Evolutionary conservation across 495 filamentous ascomycete species (phyloP).

Genomic region (Chaetomidium leptoderma): DNA sequence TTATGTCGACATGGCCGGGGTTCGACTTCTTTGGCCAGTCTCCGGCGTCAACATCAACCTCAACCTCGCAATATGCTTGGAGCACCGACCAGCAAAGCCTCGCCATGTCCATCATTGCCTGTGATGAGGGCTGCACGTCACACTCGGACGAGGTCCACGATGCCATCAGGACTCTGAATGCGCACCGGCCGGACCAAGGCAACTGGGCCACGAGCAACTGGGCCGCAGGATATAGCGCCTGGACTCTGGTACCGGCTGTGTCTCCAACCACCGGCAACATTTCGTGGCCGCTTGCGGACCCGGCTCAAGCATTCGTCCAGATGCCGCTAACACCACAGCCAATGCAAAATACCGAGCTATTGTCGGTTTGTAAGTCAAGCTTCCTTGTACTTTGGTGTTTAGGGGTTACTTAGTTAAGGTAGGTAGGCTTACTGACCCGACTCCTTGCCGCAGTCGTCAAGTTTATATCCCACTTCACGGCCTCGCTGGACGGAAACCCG

Average conservation of each 20-base stretch:
- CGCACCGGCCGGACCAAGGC: conserved; percentile 16
- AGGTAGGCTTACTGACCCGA: neutral
- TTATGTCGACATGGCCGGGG: conserved; percentile 20
- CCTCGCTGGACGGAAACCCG: conserved; percentile 37
- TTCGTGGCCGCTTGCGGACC: conserved; percentile 15
- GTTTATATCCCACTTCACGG: conserved; percentile 49
- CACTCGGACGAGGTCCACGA: conserved; percentile 33
- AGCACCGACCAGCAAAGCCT: conserved; percentile 20
- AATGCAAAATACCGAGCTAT: conserved; percentile 28
- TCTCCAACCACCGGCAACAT: neutral
- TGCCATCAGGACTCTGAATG: conserved; percentile 24
- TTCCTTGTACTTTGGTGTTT: neutral
- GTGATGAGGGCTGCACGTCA: conserved; percentile 26
- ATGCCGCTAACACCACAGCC: conserved; percentile 19
- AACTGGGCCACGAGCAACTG: conserved; percentile 3
- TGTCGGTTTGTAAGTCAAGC: conserved; percentile 31
- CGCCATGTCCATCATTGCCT: conserved; percentile 18
- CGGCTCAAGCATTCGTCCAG: conserved; percentile 13
- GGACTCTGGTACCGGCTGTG: conserved; percentile 10
- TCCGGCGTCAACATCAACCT: conserved; percentile 1
- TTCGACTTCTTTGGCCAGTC: conserved; percentile 17
- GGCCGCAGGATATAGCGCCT: neutral
- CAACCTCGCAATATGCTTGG: conserved; percentile 18
- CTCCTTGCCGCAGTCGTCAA: conserved; percentile 49
- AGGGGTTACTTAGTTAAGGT: no score